Percentiles rank a stretch among this genome's conserved stretches.
Evolutionary conservation across 768 basidiomycete genomes (phyloP).

Genomic region (Chalciporus sphaerocephalus): DNA sequence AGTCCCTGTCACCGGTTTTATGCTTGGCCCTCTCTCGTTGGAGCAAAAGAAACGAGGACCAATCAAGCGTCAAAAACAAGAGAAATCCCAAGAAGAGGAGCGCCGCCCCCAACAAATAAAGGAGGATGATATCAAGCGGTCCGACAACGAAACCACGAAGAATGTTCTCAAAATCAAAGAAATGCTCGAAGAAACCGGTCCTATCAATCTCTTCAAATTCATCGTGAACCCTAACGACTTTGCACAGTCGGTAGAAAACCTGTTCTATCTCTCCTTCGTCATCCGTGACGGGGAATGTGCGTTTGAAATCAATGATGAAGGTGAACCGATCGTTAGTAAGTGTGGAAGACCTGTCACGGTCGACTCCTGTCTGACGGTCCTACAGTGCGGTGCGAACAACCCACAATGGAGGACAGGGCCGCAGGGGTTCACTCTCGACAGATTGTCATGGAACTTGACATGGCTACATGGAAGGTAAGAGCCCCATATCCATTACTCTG

Average conservation of each 20-base stretch:
- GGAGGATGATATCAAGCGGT: slow-evolving; percentile 77
- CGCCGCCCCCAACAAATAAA: slow-evolving; percentile 74
- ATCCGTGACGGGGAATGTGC: slow-evolving; percentile 82
- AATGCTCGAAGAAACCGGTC: slow-evolving; percentile 47
- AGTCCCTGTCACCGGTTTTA: slow-evolving; percentile 80
- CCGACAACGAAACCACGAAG: slow-evolving; percentile 86
- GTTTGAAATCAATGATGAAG: slow-evolving; percentile 60
- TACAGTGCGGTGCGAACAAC: slow-evolving; percentile 60
- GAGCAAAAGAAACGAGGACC: slow-evolving; percentile 75
- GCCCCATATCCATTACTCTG: slow-evolving; percentile 14
- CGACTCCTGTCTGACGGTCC: background rate
- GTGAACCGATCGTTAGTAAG: slow-evolving; percentile 75
- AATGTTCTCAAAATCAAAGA: slow-evolving; percentile 67
- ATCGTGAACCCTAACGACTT: slow-evolving; percentile 88
- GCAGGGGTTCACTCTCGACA: slow-evolving; percentile 72
- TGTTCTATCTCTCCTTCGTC: slow-evolving; percentile 92
- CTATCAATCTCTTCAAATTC: slow-evolving; percentile 79
- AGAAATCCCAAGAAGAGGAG: slow-evolving; percentile 67
- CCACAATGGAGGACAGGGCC: slow-evolving; percentile 58
- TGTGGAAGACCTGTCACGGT: slow-evolving; percentile 2
- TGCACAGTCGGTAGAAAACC: slow-evolving; percentile 92
- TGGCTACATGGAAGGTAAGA: slow-evolving; percentile 79
- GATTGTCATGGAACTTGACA: slow-evolving; percentile 88
- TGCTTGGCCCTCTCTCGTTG: slow-evolving; percentile 88
- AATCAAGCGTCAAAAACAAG: slow-evolving; percentile 59